phyloP scores from a whole-genome alignment of 768 basidiomycete genomes.

The Pleurotus salmoneostramineus region DNA sequence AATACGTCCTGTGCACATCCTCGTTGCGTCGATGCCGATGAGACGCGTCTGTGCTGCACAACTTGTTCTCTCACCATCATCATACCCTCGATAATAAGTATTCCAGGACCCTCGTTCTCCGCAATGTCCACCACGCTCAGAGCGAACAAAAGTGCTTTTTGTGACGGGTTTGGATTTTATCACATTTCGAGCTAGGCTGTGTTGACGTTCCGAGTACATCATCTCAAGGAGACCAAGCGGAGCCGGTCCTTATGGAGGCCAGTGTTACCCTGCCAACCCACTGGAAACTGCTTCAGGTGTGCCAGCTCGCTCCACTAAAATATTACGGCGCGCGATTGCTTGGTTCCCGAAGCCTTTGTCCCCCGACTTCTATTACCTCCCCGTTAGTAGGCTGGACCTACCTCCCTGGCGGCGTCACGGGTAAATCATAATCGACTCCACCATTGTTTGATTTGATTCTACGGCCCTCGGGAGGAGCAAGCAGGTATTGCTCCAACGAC shows the following conservation, averaged over 20 bases:
- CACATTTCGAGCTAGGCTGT: not conserved
- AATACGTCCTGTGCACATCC: too few species aligned
- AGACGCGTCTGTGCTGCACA: too few species aligned
- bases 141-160: too few species aligned
- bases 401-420: slow-evolving; percentile 1
- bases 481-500: slow-evolving; percentile 6
- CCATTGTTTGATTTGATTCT: slow-evolving; percentile 5
- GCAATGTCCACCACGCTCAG: too few species aligned
- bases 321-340: not conserved
- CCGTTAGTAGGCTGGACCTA: slow-evolving; percentile 9
- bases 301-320: not conserved
- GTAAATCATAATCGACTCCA: slow-evolving; percentile 6
- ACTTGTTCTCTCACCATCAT: too few species aligned
- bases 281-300: not conserved
- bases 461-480: slow-evolving; percentile 5
- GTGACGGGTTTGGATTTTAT: too few species aligned
- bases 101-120: too few species aligned
- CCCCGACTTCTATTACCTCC: slow-evolving; percentile 7
- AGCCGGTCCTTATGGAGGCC: not conserved
- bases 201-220: not conserved
- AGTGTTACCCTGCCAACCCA: slow-evolving; percentile 4
- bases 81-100: too few species aligned
- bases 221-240: not conserved
- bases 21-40: too few species aligned
- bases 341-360: not conserved